Conservation (phyloP, 495 filamentous ascomycete species). For the Thozetella sp. region DNA sequence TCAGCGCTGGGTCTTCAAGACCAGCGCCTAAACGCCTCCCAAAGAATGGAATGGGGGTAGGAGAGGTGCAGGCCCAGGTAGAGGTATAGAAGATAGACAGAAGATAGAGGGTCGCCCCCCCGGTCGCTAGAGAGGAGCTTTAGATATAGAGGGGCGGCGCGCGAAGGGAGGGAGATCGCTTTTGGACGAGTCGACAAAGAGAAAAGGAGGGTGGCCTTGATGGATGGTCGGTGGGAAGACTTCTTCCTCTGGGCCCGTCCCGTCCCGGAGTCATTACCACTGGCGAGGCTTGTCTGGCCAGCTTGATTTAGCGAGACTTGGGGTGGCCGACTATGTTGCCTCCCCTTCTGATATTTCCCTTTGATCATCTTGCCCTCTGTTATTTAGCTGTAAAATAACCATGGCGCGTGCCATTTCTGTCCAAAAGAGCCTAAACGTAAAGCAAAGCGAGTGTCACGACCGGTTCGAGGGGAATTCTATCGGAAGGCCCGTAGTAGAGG, state of each 20-base stretch:
- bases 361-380: background rate
- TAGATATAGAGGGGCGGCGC: background rate
- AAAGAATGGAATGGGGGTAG: too few relatives aligned
- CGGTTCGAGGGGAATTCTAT: too few relatives aligned
- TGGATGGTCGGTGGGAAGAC: background rate
- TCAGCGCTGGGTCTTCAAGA: conserved; percentile 76
- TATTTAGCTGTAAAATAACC: background rate
- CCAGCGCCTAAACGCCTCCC: conserved; percentile 22
- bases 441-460: too few relatives aligned
- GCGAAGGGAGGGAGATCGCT: background rate
- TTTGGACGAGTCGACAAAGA: background rate
- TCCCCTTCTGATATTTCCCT: background rate
- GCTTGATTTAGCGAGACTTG: background rate
- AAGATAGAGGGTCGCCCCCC: background rate
- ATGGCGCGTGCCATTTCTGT: too few relatives aligned
- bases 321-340: background rate
- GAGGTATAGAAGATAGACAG: conserved; percentile 1
- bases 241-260: background rate
- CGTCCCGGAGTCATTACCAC: background rate
- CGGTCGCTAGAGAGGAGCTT: background rate
- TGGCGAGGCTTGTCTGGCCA: background rate
- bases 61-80: too few relatives aligned
- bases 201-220: background rate
- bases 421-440: too few relatives aligned
- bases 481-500: too few relatives aligned